A percentile compares a stretch with the other conserved stretches of the same genome.
These are phyloP conservation scores for Metarhizium anisopliae DNA, from an alignment of 2,329 filamentous ascomycete genomes.

Conservation along the genomic window DNA sequence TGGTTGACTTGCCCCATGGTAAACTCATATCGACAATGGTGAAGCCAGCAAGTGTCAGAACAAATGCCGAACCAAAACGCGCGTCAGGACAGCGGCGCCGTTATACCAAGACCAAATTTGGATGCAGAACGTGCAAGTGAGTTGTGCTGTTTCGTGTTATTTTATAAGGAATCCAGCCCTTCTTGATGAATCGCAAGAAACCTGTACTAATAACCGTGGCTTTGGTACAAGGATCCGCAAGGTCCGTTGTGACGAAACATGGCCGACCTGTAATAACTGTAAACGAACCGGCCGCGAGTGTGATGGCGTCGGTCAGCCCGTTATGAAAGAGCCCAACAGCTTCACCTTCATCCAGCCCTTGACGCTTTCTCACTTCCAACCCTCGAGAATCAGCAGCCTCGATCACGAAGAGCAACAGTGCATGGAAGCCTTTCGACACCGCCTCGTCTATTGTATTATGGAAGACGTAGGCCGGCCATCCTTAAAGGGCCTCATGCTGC, in stretches of 20 bases:
- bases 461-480: constrained; percentile 5
- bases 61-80: not conserved
- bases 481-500: constrained; percentile 8
- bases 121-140: constrained; percentile 4
- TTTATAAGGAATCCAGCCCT: not conserved
- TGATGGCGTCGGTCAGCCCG: constrained; percentile 8
- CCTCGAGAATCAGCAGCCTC: constrained; percentile 1
- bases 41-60: not conserved
- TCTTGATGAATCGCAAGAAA: not conserved
- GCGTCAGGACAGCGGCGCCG: not conserved
- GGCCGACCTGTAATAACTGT: constrained; percentile 10
- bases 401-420: not conserved
- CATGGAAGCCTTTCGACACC: constrained; percentile 7
- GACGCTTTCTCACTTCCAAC: constrained; percentile 10
- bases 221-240: constrained; percentile 9
- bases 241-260: constrained; percentile 12
- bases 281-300: constrained; percentile 9
- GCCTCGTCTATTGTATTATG: constrained; percentile 11
- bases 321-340: not conserved
- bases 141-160: not conserved
- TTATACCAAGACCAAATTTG: constrained; percentile 5
- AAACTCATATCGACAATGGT: not conserved
- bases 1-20: not conserved
- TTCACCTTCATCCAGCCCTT: constrained; percentile 12
- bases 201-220: not conserved